phyloP scores from a whole-genome alignment of 2,329 filamentous ascomycete genomes.

The Diaporthe ilicicola region DNA sequence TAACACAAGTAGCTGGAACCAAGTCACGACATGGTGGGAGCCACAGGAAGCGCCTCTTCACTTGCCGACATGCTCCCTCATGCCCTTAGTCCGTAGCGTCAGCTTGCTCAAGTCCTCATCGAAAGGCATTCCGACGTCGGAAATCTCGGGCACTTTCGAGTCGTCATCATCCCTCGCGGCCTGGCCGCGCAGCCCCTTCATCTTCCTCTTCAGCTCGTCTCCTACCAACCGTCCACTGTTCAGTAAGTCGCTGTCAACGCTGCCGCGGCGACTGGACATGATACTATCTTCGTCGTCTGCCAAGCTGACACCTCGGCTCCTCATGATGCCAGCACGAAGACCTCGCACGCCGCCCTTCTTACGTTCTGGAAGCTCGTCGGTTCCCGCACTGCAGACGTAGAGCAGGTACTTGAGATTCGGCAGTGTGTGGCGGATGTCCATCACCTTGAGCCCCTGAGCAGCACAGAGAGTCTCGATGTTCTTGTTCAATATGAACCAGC shows the following conservation, averaged over 20 bases:
- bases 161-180: conserved; percentile 16
- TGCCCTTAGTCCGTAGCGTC: conserved; percentile 63
- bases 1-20: not conserved
- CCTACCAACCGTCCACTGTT: conserved; percentile 30
- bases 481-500: conserved; percentile 95
- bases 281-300: conserved; percentile 51
- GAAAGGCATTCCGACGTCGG: conserved; percentile 53
- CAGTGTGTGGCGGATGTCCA: conserved; percentile 91
- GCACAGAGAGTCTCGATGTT: conserved; percentile 78
- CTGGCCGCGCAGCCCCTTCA: conserved; percentile 39
- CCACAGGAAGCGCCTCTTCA: not conserved
- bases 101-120: conserved; percentile 55
- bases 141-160: conserved; percentile 29
- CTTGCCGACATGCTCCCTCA: conserved; percentile 57
- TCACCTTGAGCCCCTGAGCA: conserved; percentile 76
- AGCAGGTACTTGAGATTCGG: conserved; percentile 94
- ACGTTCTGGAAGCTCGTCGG: conserved; percentile 66
- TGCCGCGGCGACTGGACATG: conserved; percentile 52
- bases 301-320: conserved; percentile 41
- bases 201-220: conserved; percentile 51
- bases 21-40: too few relatives aligned
- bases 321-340: conserved; percentile 60
- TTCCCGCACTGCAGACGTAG: conserved; percentile 87
- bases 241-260: conserved; percentile 51
- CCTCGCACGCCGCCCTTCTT: conserved; percentile 70